phyloP scores from a whole-genome alignment of 163 green algal species.

The Scenedesmus sp. region DNA sequence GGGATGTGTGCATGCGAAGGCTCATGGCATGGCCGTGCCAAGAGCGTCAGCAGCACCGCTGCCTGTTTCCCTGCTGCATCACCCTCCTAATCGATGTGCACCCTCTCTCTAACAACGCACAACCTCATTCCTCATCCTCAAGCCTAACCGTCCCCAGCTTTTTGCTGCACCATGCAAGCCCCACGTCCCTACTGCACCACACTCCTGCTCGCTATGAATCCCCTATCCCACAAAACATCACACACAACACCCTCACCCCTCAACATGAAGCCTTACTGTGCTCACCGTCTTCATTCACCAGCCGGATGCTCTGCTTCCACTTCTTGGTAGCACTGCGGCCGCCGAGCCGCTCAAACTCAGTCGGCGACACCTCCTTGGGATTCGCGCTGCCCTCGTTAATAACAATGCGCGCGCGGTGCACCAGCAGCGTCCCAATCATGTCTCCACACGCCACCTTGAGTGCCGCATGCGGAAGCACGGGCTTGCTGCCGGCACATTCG shows the following conservation, averaged over 20 bases:
- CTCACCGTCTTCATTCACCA: constrained; percentile 39
- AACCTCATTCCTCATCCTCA: too few relatives aligned
- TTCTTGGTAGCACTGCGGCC: constrained; percentile 52
- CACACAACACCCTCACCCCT: background rate
- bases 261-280: background rate
- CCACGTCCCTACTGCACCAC: too few relatives aligned
- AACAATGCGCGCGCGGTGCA: constrained; percentile 23
- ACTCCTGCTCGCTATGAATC: too few relatives aligned
- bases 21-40: too few relatives aligned
- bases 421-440: constrained; percentile 41
- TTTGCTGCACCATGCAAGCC: too few relatives aligned
- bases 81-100: too few relatives aligned
- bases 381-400: constrained; percentile 10
- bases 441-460: constrained; percentile 30
- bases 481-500: background rate
- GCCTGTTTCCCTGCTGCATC: too few relatives aligned
- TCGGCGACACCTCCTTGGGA: constrained; percentile 51
- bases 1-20: too few relatives aligned
- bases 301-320: constrained; percentile 54
- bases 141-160: too few relatives aligned
- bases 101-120: too few relatives aligned
- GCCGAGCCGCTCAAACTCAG: constrained; percentile 56
- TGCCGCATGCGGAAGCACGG: background rate
- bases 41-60: too few relatives aligned
- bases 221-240: background rate